Conservation (phyloP, 176 grass and related monocot genomes). For the Olyra latifolia region DNA sequence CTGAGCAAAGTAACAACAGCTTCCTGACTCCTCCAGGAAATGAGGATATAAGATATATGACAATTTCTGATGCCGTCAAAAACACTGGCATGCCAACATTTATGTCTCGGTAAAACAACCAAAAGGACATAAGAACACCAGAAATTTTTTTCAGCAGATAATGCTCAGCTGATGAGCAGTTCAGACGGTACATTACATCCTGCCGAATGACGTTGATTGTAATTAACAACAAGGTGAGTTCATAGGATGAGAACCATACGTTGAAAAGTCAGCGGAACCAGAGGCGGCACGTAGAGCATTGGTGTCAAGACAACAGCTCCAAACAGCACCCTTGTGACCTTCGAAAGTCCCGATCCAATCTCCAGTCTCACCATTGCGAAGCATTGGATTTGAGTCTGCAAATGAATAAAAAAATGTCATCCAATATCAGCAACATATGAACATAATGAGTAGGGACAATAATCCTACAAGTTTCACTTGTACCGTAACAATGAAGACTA, state of each 20-base stretch:
- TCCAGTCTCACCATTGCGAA: slow-evolving; percentile 83
- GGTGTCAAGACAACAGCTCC: slow-evolving; percentile 75
- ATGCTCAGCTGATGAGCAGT: neutral
- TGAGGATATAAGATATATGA: neutral
- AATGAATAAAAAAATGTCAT: neutral
- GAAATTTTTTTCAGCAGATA: neutral
- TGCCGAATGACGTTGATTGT: neutral
- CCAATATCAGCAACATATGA: slow-evolving; percentile 11
- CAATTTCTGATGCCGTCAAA: neutral
- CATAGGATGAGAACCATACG: slow-evolving; percentile 40
- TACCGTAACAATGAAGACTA: neutral
- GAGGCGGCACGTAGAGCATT: slow-evolving; percentile 72
- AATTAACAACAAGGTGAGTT: neutral
- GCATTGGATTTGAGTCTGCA: slow-evolving; percentile 71
- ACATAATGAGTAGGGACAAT: neutral
- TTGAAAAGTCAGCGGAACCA: slow-evolving; percentile 83
- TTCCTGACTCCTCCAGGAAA: neutral
- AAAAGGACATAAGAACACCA: neutral
- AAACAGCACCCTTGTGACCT: slow-evolving; percentile 88
- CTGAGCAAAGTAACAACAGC: neutral
- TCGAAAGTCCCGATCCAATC: slow-evolving; percentile 91
- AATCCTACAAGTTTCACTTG: neutral
- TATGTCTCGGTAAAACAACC: neutral
- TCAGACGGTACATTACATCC: neutral
- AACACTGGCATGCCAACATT: neutral